Percentiles rank a stretch among this genome's conserved stretches.
Evolutionary conservation across 164 flowering plant genomes (phyloP).

Genomic region (Warburgia ugandensis): DNA sequence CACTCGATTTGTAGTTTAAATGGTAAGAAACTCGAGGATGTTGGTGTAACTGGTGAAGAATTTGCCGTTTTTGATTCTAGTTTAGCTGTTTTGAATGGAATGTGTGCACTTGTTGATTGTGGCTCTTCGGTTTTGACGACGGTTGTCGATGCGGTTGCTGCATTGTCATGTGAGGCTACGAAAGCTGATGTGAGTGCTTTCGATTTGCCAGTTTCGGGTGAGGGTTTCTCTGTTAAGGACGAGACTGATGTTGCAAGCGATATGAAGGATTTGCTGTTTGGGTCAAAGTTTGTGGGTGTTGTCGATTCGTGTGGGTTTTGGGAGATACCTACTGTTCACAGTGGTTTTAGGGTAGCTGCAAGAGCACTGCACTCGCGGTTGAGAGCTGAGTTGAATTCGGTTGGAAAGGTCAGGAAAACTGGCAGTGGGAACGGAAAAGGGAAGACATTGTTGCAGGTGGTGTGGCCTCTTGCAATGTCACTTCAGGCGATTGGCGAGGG

Average conservation of each 20-base stretch:
- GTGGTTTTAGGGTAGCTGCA: conserved; percentile 48
- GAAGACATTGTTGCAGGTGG: conserved; percentile 20
- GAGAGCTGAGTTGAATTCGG: conserved; percentile 52
- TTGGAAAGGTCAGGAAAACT: conserved; percentile 15
- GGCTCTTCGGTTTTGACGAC: conserved; percentile 26
- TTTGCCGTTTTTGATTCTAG: conserved; percentile 27
- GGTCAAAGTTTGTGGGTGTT: conserved; percentile 57
- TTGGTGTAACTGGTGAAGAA: conserved; percentile 35
- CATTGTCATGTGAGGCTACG: conserved; percentile 67
- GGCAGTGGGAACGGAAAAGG: conserved; percentile 18
- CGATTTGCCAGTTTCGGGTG: conserved; percentile 58
- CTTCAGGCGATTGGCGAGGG: conserved; percentile 38
- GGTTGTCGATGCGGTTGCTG: conserved; percentile 46
- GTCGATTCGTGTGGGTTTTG: conserved; percentile 22
- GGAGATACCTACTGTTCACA: conserved; percentile 48
- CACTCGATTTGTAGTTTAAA: conserved; percentile 10
- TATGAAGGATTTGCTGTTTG: conserved; percentile 59
- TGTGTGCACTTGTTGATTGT: conserved; percentile 50
- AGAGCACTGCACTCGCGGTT: conserved; percentile 39
- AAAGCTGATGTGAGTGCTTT: conserved; percentile 37
- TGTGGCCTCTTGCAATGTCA: conserved; percentile 29
- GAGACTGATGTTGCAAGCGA: conserved; percentile 65
- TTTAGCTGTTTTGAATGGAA: conserved; percentile 27
- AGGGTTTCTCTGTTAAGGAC: conserved; percentile 57
- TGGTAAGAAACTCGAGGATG: conserved; percentile 9